Evolutionary conservation across 108 stramenopile species (phyloP).

Genomic region (Cyclotella baltica): DNA sequence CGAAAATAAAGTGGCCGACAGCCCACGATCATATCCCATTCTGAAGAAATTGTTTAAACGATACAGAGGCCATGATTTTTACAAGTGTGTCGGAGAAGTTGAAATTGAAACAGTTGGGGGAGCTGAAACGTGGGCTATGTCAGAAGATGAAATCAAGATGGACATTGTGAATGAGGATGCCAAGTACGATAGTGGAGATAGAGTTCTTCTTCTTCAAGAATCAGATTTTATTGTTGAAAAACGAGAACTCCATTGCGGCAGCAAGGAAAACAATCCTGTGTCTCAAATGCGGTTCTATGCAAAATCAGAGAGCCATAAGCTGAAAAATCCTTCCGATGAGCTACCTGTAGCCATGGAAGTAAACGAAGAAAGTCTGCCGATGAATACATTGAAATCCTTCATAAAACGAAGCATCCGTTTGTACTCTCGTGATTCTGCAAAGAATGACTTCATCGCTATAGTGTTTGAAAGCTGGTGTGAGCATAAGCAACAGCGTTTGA

Average conservation of each 20-base stretch:
- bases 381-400: slow-evolving; percentile 28
- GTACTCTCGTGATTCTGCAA: slow-evolving; percentile 29
- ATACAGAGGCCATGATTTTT: slow-evolving; percentile 55
- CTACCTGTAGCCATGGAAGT: slow-evolving; percentile 57
- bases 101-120: slow-evolving; percentile 33
- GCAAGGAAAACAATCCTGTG: slow-evolving; percentile 70
- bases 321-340: slow-evolving; percentile 42
- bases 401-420: slow-evolving; percentile 29
- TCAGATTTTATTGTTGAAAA: slow-evolving; percentile 78
- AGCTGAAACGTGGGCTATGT: slow-evolving; percentile 21
- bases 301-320: slow-evolving; percentile 47
- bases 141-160: slow-evolving; percentile 51
- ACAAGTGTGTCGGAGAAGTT: slow-evolving; percentile 63
- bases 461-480: slow-evolving; percentile 28
- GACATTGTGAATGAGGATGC: slow-evolving; percentile 39
- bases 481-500: slow-evolving; percentile 14
- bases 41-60: slow-evolving; percentile 58
- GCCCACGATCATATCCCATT: slow-evolving; percentile 39
- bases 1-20: slow-evolving; percentile 32
- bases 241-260: slow-evolving; percentile 71
- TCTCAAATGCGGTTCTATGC: slow-evolving; percentile 71
- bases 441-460: slow-evolving; percentile 31
- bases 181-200: slow-evolving; percentile 22
- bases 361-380: slow-evolving; percentile 26
- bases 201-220: slow-evolving; percentile 24